These are phyloP conservation scores for Rhizomucor miehei DNA, from an alignment of 371 early-diverging fungal species.

Conservation along the genomic window DNA sequence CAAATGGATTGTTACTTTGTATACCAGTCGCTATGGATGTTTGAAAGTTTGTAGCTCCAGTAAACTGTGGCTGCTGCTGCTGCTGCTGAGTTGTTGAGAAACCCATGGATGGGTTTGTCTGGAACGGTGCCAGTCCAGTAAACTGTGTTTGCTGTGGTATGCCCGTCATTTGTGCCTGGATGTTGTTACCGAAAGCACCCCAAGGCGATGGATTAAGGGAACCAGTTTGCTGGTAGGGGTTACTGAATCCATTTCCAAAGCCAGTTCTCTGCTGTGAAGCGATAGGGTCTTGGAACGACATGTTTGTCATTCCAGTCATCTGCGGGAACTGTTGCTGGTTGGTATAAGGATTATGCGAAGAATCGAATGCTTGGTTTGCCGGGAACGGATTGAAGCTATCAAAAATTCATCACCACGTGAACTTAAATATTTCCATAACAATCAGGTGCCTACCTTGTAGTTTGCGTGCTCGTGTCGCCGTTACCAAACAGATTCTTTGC, in stretches of 20 bases:
- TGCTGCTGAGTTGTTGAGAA: not conserved
- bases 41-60: not conserved
- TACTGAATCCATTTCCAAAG: constrained; percentile 1
- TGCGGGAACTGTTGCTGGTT: constrained; percentile 4
- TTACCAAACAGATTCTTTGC: constrained; percentile 38
- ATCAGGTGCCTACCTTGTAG: not conserved
- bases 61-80: constrained; percentile 4
- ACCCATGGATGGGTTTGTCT: constrained; percentile 12
- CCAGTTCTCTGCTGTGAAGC: constrained; percentile 18
- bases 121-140: constrained; percentile 51
- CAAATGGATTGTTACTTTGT: constrained; percentile 6
- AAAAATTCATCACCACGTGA: not conserved
- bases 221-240: constrained; percentile 17
- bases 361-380: constrained; percentile 14
- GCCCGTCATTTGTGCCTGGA: constrained; percentile 39
- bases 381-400: constrained; percentile 25
- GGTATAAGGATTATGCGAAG: not conserved
- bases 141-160: constrained; percentile 39
- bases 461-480: not conserved
- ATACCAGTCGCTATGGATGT: too few species aligned
- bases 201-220: not conserved
- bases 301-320: constrained; percentile 8
- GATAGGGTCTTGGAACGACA: constrained; percentile 10
- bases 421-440: not conserved
- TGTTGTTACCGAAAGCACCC: constrained; percentile 12